A percentile compares a stretch with the other conserved stretches of the same genome.
Conservation (phyloP, 2,329 filamentous ascomycete species). For the Penicillium sp. region DNA sequence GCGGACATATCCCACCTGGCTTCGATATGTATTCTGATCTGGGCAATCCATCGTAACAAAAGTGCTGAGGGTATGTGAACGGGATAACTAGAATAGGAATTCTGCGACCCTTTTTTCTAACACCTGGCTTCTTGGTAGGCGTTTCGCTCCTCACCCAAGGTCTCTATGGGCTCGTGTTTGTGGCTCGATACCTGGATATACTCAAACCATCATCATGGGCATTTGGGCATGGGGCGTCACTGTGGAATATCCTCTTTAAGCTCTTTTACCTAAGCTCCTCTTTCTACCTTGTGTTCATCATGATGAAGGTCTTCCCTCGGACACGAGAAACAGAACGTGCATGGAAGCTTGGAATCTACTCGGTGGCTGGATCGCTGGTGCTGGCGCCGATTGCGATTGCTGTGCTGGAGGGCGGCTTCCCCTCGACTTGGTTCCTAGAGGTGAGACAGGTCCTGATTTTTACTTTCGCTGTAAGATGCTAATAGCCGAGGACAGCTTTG, state of each 20-base stretch:
- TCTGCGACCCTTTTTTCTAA: not conserved
- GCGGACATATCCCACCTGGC: constrained; percentile 81
- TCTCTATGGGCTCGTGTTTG: constrained; percentile 83
- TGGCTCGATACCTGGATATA: constrained; percentile 82
- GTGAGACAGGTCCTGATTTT: constrained; percentile 25
- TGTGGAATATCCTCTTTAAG: constrained; percentile 67
- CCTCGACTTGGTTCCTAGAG: constrained; percentile 37
- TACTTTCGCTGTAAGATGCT: not conserved
- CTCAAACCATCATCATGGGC: constrained; percentile 50
- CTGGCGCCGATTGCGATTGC: constrained; percentile 72
- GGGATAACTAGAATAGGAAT: not conserved
- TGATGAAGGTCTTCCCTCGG: constrained; percentile 82
- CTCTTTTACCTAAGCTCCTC: constrained; percentile 83
- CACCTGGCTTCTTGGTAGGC: constrained; percentile 49
- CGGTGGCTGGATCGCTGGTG: constrained; percentile 64
- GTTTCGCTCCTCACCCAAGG: constrained; percentile 87
- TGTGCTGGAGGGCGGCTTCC: constrained; percentile 62
- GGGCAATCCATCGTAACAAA: constrained; percentile 82
- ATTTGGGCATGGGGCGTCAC: constrained; percentile 1
- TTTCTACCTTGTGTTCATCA: constrained; percentile 81
- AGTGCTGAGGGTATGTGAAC: constrained; percentile 70
- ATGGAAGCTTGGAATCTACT: constrained; percentile 83
- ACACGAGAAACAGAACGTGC: constrained; percentile 88
- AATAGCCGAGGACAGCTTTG: constrained; percentile 59
- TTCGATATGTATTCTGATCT: constrained; percentile 88